Percentiles rank a stretch among this genome's conserved stretches.
These are phyloP conservation scores for Guadua angustifolia DNA, from an alignment of 176 grass and related monocot species.

Conservation along the genomic window DNA sequence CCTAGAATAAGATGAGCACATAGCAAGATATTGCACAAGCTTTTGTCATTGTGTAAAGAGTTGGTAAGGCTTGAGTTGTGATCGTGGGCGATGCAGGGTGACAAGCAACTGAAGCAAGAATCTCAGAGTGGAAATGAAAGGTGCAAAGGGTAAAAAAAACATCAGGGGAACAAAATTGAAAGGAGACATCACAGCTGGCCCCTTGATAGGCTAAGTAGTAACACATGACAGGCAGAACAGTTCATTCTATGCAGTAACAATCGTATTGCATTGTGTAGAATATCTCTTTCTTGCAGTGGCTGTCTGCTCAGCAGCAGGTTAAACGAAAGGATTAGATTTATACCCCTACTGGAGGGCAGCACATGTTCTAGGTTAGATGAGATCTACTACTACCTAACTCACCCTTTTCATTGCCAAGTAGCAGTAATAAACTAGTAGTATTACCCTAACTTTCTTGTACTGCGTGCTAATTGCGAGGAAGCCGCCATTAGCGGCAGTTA, in stretches of 20 bases:
- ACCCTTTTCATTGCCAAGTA: constrained; percentile 43
- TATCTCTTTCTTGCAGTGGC: constrained; percentile 29
- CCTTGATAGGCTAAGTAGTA: constrained; percentile 25
- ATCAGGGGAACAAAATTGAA: too few species aligned
- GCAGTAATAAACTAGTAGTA: constrained; percentile 37
- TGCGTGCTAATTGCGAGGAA: constrained; percentile 57
- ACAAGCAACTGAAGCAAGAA: constrained; percentile 32
- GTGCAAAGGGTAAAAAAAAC: constrained; percentile 13
- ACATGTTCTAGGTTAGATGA: constrained; percentile 52
- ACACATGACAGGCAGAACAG: constrained; percentile 50
- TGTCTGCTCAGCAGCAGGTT: constrained; percentile 35
- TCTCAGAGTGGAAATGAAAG: constrained; percentile 54
- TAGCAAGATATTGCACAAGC: background rate
- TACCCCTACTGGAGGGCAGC: constrained; percentile 40
- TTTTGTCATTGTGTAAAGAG: constrained; percentile 15
- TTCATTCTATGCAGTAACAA: constrained; percentile 41
- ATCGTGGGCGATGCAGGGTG: constrained; percentile 41
- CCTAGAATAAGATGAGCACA: constrained; percentile 32
- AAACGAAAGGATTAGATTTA: constrained; percentile 59
- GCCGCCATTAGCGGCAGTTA: constrained; percentile 49
- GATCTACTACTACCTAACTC: constrained; percentile 44
- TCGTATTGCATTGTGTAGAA: background rate
- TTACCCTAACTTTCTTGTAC: constrained; percentile 52
- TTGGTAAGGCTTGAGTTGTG: background rate
- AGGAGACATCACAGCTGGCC: constrained; percentile 41